Percentiles rank a stretch among this genome's conserved stretches.
These are phyloP conservation scores for Pisolithus orientalis DNA, from an alignment of 768 basidiomycete species.

Conservation along the genomic window DNA sequence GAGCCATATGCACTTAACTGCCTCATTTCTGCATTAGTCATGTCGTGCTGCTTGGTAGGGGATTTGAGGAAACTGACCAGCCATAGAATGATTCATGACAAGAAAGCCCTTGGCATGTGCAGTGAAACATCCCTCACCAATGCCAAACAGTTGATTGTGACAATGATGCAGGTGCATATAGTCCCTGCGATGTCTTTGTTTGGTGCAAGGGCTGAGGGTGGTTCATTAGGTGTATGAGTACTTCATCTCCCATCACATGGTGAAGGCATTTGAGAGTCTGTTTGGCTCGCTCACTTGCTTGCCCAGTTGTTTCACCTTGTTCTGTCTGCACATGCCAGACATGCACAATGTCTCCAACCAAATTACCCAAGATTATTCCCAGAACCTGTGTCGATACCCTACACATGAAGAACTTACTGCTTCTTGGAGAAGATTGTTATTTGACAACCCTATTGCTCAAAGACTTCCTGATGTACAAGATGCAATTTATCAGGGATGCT, in stretches of 20 bases:
- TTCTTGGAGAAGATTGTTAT: slow-evolving; percentile 98
- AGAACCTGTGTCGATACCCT: slow-evolving; percentile 95
- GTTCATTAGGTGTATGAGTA: slow-evolving; percentile 84
- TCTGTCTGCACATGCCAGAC: slow-evolving; percentile 89
- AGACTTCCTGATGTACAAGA: slow-evolving; percentile 92
- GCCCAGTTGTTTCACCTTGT: slow-evolving; percentile 98
- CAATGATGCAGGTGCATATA: slow-evolving; percentile 84
- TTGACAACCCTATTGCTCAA: slow-evolving; percentile 93
- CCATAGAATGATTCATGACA: slow-evolving; percentile 91
- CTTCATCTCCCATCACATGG: slow-evolving; percentile 98
- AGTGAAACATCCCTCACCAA: slow-evolving; percentile 94
- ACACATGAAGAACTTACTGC: slow-evolving; percentile 97
- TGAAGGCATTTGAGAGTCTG: slow-evolving; percentile 94
- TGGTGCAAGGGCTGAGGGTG: neutral
- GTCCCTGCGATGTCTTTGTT: neutral
- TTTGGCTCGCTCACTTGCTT: slow-evolving; percentile 98
- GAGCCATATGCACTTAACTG: slow-evolving; percentile 84
- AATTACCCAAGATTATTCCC: slow-evolving; percentile 88
- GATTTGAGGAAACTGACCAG: neutral
- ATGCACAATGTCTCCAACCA: slow-evolving; percentile 92
- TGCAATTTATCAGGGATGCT: slow-evolving; percentile 91
- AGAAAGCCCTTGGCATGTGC: slow-evolving; percentile 88
- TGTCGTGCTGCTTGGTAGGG: neutral
- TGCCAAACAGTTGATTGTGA: slow-evolving; percentile 89
- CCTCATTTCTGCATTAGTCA: slow-evolving; percentile 83